phyloP scores from a whole-genome alignment of 1,284 basidiomycete species.

The Tilletia setariae region DNA sequence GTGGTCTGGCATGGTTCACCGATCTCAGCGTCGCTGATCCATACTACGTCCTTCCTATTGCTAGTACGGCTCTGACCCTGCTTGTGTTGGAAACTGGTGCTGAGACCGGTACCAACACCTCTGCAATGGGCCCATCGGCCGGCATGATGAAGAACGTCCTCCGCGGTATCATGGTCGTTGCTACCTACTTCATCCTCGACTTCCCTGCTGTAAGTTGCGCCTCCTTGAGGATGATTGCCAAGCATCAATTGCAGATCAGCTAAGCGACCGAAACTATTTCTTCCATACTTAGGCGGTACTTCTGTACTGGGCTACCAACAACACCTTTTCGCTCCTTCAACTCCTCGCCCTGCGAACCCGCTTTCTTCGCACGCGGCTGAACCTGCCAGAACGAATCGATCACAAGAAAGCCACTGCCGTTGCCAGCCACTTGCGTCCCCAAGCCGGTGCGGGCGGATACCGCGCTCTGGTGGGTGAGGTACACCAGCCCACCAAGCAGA shows the following conservation, averaged over 20 bases:
- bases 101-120: slow-evolving; percentile 60
- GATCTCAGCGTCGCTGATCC: slow-evolving; percentile 79
- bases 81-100: slow-evolving; percentile 64
- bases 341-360: slow-evolving; percentile 43
- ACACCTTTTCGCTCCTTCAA: slow-evolving; percentile 60
- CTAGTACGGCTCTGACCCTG: slow-evolving; percentile 67
- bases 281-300: slow-evolving; percentile 61
- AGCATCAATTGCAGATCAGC: neutral
- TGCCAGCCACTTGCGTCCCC: neutral
- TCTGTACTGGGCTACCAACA: slow-evolving; percentile 63
- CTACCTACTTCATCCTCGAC: slow-evolving; percentile 64
- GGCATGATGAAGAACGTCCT: slow-evolving; percentile 71
- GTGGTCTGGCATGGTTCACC: slow-evolving; percentile 72
- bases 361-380: slow-evolving; percentile 9
- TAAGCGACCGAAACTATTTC: neutral
- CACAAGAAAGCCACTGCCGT: neutral
- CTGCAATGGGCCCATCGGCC: slow-evolving; percentile 58
- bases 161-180: slow-evolving; percentile 63
- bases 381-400: slow-evolving; percentile 10
- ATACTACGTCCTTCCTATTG: slow-evolving; percentile 70
- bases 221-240: no score
- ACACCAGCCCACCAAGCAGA: neutral
- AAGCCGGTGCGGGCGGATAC: neutral
- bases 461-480: neutral
- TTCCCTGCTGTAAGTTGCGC: slow-evolving; percentile 39